Conservation (phyloP, 805 yeast genomes). For the Candida namnaoensis region DNA sequence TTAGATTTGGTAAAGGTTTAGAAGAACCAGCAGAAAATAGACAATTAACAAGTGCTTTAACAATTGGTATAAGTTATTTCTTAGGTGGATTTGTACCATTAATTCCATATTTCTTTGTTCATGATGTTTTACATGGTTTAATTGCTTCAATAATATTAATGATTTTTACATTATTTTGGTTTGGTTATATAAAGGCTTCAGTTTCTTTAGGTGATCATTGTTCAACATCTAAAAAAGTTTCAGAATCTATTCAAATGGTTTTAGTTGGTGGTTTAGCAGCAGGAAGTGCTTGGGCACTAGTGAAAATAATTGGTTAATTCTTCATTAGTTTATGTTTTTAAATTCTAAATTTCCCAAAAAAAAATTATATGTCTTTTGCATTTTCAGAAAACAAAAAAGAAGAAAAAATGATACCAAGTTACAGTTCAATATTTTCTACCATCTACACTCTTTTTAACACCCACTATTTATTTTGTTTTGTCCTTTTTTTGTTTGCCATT, state of each 20-base stretch:
- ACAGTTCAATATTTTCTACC: too few species aligned
- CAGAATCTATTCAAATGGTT: conserved; percentile 88
- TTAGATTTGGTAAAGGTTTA: conserved; percentile 83
- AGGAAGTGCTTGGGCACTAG: conserved; percentile 92
- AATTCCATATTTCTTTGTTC: conserved; percentile 81
- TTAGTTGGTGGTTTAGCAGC: conserved; percentile 97
- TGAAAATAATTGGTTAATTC: conserved; percentile 57
- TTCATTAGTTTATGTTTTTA: too few species aligned
- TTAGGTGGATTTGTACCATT: conserved; percentile 90
- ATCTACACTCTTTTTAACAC: too few species aligned
- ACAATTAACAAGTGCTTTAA: conserved; percentile 78
- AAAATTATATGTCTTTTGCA: too few species aligned
- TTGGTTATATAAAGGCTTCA: conserved; percentile 80
- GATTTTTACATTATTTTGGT: conserved; percentile 77
- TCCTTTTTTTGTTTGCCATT: too few species aligned
- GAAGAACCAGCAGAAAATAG: conserved; percentile 94
- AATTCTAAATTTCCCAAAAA: too few species aligned
- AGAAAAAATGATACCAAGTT: too few species aligned
- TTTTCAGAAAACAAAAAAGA: too few species aligned
- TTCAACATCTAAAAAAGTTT: conserved; percentile 46
- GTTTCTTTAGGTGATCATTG: conserved; percentile 79
- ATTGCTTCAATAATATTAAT: conserved; percentile 68
- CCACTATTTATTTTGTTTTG: too few species aligned
- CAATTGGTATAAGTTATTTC: conserved; percentile 85
- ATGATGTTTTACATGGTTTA: conserved; percentile 70